Conservation (phyloP, 176 grass and related monocot genomes). For the Raddia guianensis region DNA sequence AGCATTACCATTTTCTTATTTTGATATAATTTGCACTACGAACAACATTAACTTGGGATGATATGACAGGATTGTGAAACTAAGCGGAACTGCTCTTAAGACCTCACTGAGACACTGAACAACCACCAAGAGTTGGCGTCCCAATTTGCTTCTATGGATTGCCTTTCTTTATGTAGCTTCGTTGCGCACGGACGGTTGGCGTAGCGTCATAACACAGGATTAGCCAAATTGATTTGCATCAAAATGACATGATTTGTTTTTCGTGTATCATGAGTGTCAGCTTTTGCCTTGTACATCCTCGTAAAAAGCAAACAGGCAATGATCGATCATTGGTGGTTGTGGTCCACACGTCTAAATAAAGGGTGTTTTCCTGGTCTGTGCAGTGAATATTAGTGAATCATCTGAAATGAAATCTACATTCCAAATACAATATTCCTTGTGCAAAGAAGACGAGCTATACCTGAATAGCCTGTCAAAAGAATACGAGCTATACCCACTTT, state of each 20-base stretch:
- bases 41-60: not conserved
- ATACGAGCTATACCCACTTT: not conserved
- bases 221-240: too few relatives aligned
- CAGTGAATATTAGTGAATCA: not conserved
- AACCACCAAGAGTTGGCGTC: not conserved
- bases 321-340: not conserved
- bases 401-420: not conserved
- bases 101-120: too few relatives aligned
- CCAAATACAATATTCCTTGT: not conserved
- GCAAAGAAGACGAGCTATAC: not conserved
- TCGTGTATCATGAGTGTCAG: not conserved
- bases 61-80: not conserved
- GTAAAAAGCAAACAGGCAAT: not conserved
- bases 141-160: not conserved
- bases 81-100: not conserved
- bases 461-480: not conserved
- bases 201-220: too few relatives aligned
- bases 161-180: not conserved
- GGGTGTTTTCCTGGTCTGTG: not conserved
- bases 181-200: too few relatives aligned
- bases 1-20: not conserved
- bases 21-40: not conserved
- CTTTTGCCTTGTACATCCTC: constrained; percentile 5
- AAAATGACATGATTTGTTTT: not conserved
- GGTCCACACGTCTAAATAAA: not conserved